Base-by-base conservation (phyloP, 176 grass and related monocot genomes). In the Cocos nucifera region DNA sequence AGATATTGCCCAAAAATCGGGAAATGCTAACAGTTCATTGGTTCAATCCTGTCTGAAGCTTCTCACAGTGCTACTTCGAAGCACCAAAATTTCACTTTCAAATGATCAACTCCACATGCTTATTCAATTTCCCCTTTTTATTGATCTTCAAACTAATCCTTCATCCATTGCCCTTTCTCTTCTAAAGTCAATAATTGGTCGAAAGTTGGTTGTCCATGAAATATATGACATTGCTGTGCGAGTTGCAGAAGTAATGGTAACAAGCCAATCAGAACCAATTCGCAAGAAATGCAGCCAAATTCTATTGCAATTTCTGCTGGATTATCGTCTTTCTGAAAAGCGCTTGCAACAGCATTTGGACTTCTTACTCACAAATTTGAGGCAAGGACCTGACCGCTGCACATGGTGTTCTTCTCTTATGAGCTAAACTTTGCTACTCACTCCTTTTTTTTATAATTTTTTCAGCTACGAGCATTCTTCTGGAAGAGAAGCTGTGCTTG, bases 241-340 rank as follows among this genome's bases (percentile, higher is more conserved):
- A 78, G 86, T 97, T 78, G 84, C 77, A 58, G 92, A 97, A 58
- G 71, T 97, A 58, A 97, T 97, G 92, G 87, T 97, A 62, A 85
- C 80, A 64, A 84, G 79, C 35, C 84, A 83, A 68, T 79, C 66
- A 69, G 82, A 97, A 67, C 72, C 92, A 57, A 69, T 90, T 71
- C 81, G 87, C 22, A 78, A 78, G 66, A 80, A 85, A 58, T 90
- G 83, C 78, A 88, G 83, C 60, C 75, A 88, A 76, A 90, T 91
- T 80, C 69, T 97, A 53, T 73, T 90, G 35, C 83, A 97, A 21
- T 97, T 97, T 75, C 78, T 97, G 17, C 77, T 90, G 22, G 83
- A 97, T 57, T 97, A 91, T 75, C 80, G 54, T 50, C 84, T 97
- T 69, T 88, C 87, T 22, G 83, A 90, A 64, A 91, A 97, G 77